Evolutionary conservation across 2,329 filamentous ascomycete species (phyloP).

Genomic region (Sporothrix dimorphospora): DNA sequence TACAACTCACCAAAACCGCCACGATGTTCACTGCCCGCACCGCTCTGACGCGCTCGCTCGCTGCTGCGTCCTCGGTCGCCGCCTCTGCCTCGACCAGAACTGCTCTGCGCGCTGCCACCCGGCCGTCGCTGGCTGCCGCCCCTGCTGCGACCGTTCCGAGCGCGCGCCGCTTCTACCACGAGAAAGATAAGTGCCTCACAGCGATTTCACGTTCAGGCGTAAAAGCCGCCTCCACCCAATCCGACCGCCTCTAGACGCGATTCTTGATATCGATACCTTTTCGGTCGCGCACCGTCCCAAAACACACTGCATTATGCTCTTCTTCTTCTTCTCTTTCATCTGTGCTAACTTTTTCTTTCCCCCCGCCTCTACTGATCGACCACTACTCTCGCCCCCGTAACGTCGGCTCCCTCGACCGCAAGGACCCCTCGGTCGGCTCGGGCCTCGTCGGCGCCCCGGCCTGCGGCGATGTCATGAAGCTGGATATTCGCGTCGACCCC

Average conservation of each 20-base stretch:
- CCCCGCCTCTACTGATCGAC: constrained; percentile 34
- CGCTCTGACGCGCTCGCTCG: constrained; percentile 30
- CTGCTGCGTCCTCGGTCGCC: constrained; percentile 29
- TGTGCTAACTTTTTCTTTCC: background rate
- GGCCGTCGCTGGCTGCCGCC: constrained; percentile 23
- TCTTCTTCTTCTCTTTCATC: background rate
- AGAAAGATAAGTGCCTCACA: constrained; percentile 35
- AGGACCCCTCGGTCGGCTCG: constrained; percentile 81
- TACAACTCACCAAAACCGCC: background rate
- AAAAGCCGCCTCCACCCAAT: background rate
- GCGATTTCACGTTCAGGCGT: background rate
- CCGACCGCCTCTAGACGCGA: background rate
- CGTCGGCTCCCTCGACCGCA: constrained; percentile 67
- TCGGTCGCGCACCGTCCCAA: background rate
- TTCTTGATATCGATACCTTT: constrained; percentile 17
- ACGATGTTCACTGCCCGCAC: constrained; percentile 33
- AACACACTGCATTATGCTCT: background rate
- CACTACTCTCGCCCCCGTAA: constrained; percentile 47
- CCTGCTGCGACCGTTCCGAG: constrained; percentile 27
- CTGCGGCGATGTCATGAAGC: constrained; percentile 91
- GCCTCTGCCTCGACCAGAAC: constrained; percentile 28
- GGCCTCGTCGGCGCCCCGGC: constrained; percentile 90
- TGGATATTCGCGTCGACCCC: constrained; percentile 90
- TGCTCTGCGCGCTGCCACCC: constrained; percentile 30
- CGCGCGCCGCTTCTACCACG: constrained; percentile 35